These are phyloP conservation scores for Marasmius tenuissimus DNA, from an alignment of 1,284 basidiomycete genomes.

Conservation along the genomic window DNA sequence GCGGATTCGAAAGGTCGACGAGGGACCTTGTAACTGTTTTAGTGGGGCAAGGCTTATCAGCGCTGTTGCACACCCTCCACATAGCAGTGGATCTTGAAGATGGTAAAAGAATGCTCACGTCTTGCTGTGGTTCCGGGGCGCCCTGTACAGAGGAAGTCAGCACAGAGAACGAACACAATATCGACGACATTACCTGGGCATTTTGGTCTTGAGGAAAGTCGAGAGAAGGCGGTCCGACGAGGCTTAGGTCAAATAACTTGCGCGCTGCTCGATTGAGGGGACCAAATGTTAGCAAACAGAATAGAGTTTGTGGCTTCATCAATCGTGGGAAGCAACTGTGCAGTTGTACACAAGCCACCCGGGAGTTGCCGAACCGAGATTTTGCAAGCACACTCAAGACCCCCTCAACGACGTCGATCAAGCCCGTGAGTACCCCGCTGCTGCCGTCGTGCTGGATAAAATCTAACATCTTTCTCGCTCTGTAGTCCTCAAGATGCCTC, in stretches of 20 bases:
- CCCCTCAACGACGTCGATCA: conserved; percentile 42
- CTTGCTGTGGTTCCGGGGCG: conserved; percentile 86
- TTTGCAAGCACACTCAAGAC: conserved; percentile 31
- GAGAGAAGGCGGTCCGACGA: conserved; percentile 25
- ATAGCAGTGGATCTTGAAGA: conserved; percentile 64
- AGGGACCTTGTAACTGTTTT: conserved; percentile 93
- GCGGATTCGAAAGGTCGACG: conserved; percentile 97
- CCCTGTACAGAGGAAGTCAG: conserved; percentile 55
- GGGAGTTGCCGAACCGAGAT: conserved; percentile 36
- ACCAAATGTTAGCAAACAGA: conserved; percentile 34
- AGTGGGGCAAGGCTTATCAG: conserved; percentile 66
- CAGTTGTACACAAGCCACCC: conserved; percentile 39
- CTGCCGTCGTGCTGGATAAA: conserved; percentile 21
- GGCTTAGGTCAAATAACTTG: not conserved
- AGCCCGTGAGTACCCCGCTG: conserved; percentile 40
- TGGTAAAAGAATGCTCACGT: conserved; percentile 59
- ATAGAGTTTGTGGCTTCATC: conserved; percentile 13
- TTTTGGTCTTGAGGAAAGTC: conserved; percentile 63
- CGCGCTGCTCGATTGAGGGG: not conserved
- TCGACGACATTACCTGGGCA: conserved; percentile 70
- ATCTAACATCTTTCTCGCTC: conserved; percentile 17
- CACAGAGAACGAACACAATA: conserved; percentile 17
- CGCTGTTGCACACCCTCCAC: conserved; percentile 62
- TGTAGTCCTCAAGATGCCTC: conserved; percentile 86
- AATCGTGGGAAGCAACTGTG: not conserved